Evolutionary conservation across 1,139 yeast genomes (phyloP), one percentile per base, ranked within the genome.

Genomic region (Taphrina confusa): DNA sequence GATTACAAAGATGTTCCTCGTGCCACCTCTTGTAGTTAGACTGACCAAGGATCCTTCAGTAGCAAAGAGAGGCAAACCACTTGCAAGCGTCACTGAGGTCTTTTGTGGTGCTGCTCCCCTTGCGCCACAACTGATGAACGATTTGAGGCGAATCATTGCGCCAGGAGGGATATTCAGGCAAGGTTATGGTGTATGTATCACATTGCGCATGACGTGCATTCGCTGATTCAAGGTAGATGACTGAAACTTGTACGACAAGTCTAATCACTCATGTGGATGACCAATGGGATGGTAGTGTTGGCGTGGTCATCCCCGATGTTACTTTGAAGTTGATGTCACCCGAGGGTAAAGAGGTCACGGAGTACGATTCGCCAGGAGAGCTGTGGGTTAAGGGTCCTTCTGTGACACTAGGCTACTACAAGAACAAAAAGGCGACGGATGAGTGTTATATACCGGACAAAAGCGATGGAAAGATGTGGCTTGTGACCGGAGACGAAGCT

Each of bases 171-270:
- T 56, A 8, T 52, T 57, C 37, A 33, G 61, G 14, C 61, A 62
- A 14, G 61, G 51, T 64, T 92, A 92, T 72, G 98, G 98, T 63
- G 47, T 42, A 25, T 23, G 47, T 5, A 9, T 23, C 47, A 25
- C 12, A 14, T 18, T 16, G 11, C 3, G 14, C 47, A 6, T 36
- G 14, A n/a, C 8, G 40, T 6, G 40, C 8, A 12, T 9, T 12
- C 40, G n/a, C 8, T n/a, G 8, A 6, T 8, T 36, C 14, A 12
- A 12, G 22, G 12, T 39, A 42, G 47, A 81, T 92, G 68, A 92
- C 98, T 36, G 98, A 92, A 76, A 89, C 97, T 14, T 86, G 87
- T 68, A 97, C 97, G 47, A 89, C 87, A 73, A 81, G 91, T 3
- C 6, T 33, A 12, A 33, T 44, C 65, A 73, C 20, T 68, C 69